Conservation (phyloP, 768 basidiomycete genomes). For the Cystofilobasidium bisporidii region DNA sequence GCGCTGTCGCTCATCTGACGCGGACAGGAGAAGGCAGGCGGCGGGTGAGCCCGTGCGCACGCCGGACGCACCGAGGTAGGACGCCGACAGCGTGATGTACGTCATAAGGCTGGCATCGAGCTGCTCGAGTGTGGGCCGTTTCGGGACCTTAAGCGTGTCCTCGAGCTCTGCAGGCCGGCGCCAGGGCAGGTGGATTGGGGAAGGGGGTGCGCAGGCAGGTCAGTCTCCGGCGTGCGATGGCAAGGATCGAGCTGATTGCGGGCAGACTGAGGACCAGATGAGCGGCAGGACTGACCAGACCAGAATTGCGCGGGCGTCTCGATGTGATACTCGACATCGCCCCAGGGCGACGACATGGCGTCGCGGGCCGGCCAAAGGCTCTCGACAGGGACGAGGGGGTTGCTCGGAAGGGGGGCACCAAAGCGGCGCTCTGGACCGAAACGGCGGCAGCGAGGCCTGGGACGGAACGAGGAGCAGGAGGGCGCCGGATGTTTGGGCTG, state of each 20-base stretch:
- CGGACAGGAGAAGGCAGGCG: too few species aligned
- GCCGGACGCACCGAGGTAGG: slow-evolving; percentile 65
- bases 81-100: slow-evolving; percentile 66
- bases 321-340: slow-evolving; percentile 25
- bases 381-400: too few species aligned
- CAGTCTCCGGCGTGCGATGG: too few species aligned
- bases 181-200: background rate
- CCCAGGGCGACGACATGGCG: slow-evolving; percentile 18
- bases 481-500: too few species aligned
- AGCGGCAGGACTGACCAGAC: slow-evolving; percentile 6
- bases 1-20: too few species aligned
- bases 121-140: slow-evolving; percentile 55
- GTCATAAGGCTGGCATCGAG: slow-evolving; percentile 70
- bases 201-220: too few species aligned
- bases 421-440: too few species aligned
- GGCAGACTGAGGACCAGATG: background rate
- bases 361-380: background rate
- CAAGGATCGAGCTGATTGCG: background rate
- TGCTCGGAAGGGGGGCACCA: background rate
- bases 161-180: slow-evolving; percentile 61
- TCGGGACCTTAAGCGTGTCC: slow-evolving; percentile 61
- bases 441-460: too few species aligned
- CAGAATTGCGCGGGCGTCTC: slow-evolving; percentile 20
- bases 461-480: too few species aligned
- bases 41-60: background rate